Evolutionary conservation across 768 basidiomycete genomes (phyloP).

Genomic region (Mycena amicta): DNA sequence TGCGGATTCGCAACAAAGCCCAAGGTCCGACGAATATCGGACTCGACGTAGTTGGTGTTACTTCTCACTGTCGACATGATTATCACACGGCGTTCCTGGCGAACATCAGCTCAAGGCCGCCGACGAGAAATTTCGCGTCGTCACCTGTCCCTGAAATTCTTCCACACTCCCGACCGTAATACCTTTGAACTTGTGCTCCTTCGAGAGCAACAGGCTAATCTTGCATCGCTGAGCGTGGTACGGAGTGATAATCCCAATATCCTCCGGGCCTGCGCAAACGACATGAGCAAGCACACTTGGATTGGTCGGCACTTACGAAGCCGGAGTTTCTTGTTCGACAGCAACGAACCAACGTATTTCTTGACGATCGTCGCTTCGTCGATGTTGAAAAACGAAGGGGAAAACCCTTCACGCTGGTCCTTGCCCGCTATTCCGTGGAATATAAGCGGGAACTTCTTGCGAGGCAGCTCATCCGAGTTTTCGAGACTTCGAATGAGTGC

Average conservation of each 20-base stretch:
- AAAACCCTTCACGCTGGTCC: slow-evolving; percentile 55
- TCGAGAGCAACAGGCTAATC: slow-evolving; percentile 42
- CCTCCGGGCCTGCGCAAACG: slow-evolving; percentile 35
- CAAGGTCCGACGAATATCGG: slow-evolving; percentile 55
- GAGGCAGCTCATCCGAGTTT: slow-evolving; percentile 40
- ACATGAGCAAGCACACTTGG: slow-evolving; percentile 3
- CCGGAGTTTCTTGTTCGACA: slow-evolving; percentile 38
- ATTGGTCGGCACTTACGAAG: slow-evolving; percentile 40
- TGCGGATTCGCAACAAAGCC: slow-evolving; percentile 60
- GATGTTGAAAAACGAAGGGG: slow-evolving; percentile 68
- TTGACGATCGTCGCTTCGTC: slow-evolving; percentile 55
- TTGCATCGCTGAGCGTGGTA: slow-evolving; percentile 66
- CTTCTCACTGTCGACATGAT: slow-evolving; percentile 63
- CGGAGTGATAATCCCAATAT: slow-evolving; percentile 73
- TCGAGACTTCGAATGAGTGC: slow-evolving; percentile 43
- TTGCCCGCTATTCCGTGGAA: slow-evolving; percentile 59
- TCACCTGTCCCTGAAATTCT: slow-evolving; percentile 69
- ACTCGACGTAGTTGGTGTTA: slow-evolving; percentile 49
- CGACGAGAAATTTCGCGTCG: slow-evolving; percentile 28
- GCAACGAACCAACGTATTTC: slow-evolving; percentile 42
- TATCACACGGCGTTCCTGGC: slow-evolving; percentile 57
- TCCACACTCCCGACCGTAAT: slow-evolving; percentile 70
- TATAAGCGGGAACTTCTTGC: slow-evolving; percentile 53
- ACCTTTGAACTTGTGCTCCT: slow-evolving; percentile 33
- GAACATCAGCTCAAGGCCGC: slow-evolving; percentile 35